Evolutionary conservation across 1,284 basidiomycete genomes (phyloP).

Genomic region (Ustilago shanxiensis): DNA sequence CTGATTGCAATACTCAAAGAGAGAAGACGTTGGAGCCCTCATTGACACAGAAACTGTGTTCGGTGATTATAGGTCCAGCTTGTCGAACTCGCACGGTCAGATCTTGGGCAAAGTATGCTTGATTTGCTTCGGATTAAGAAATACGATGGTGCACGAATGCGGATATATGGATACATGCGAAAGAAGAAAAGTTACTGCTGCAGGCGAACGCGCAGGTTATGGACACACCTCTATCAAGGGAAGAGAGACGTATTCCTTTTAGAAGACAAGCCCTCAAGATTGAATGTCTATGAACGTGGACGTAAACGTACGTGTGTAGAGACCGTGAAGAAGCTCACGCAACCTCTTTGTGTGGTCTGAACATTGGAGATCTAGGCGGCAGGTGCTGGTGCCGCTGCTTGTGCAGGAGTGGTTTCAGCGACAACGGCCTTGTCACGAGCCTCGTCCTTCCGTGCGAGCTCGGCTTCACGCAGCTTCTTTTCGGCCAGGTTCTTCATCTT

Average conservation of each 20-base stretch:
- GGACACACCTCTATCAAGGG: not conserved
- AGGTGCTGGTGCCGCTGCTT: constrained; percentile 7
- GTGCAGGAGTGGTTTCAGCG: not conserved
- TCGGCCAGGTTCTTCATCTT: constrained; percentile 66
- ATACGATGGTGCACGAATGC: constrained; percentile 11
- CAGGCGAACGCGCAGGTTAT: not conserved
- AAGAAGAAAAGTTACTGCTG: not conserved
- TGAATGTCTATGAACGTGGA: not conserved
- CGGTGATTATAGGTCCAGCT: not conserved
- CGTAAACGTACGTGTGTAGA: not conserved
- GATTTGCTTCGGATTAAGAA: constrained; percentile 12
- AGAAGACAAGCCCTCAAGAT: not conserved
- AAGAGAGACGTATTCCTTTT: constrained; percentile 12
- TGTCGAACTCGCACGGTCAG: not conserved
- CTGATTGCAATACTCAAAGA: too few relatives aligned
- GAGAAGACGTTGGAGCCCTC: too few relatives aligned
- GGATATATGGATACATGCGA: constrained; percentile 42
- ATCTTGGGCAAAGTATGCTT: not conserved
- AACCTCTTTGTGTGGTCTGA: not conserved
- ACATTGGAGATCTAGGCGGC: not conserved
- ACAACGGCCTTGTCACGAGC: constrained; percentile 42
- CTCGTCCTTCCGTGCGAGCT: constrained; percentile 60
- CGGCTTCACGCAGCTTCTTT: constrained; percentile 64
- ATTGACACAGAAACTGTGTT: too few relatives aligned
- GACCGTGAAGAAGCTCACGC: not conserved